phyloP scores from a whole-genome alignment of 2,329 filamentous ascomycete species.

The Ceratocystis albifundus region DNA sequence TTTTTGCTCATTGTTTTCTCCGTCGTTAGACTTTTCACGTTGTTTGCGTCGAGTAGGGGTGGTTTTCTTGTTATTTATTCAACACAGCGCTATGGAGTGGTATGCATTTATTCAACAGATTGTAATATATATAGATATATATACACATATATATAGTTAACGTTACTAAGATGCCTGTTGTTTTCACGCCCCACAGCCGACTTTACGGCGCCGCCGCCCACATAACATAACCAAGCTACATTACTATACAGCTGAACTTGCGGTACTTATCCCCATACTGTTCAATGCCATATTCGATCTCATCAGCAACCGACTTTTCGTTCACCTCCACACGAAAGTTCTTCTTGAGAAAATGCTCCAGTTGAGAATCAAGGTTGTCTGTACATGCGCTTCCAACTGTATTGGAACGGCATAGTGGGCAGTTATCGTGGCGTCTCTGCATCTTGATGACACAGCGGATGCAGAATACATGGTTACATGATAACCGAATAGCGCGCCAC shows the following conservation, averaged over 20 bases:
- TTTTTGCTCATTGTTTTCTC: not conserved
- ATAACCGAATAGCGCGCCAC: constrained; percentile 69
- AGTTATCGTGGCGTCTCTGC: constrained; percentile 58
- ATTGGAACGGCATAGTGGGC: constrained; percentile 63
- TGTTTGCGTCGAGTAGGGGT: too few relatives aligned
- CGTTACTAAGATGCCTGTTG: not conserved
- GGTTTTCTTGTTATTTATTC: not conserved
- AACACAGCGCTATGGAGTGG: constrained; percentile 1
- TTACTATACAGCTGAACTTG: constrained; percentile 46
- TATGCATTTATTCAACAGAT: constrained; percentile 9
- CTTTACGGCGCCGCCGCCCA: not conserved
- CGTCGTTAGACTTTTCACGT: not conserved
- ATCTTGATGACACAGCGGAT: constrained; percentile 73
- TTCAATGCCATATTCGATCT: constrained; percentile 62
- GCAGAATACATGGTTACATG: constrained; percentile 69
- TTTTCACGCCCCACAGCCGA: not conserved
- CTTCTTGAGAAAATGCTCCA: constrained; percentile 57
- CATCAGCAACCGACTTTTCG: constrained; percentile 58
- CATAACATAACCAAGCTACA: constrained; percentile 34
- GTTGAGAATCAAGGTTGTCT: constrained; percentile 56
- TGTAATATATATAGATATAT: too few relatives aligned
- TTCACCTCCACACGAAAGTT: constrained; percentile 65
- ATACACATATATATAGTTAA: constrained; percentile 10
- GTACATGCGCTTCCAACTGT: constrained; percentile 52
- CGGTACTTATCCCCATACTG: constrained; percentile 57